These are phyloP conservation scores for Protomyces inouyei DNA, from an alignment of 1,139 yeast species.

Conservation along the genomic window DNA sequence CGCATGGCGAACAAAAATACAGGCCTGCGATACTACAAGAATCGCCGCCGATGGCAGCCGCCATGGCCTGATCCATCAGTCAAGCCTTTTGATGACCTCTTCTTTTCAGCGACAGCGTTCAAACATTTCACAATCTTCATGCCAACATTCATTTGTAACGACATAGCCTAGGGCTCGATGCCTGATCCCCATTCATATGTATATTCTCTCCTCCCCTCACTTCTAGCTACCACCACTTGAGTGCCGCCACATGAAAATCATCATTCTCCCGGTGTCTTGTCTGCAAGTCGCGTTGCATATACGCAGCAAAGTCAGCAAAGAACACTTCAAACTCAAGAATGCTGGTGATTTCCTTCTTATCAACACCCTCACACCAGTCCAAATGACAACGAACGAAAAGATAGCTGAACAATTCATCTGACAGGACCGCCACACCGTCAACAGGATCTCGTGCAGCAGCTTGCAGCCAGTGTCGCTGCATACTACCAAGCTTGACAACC, in stretches of 20 bases:
- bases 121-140: not conserved
- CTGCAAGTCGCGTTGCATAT: not conserved
- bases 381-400: slow-evolving; percentile 17
- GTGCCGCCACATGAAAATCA: slow-evolving; percentile 11
- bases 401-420: slow-evolving; percentile 6
- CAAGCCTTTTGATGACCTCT: not conserved
- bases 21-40: not conserved
- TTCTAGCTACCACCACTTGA: slow-evolving; percentile 15
- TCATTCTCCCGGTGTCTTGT: slow-evolving; percentile 3
- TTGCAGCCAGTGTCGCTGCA: slow-evolving; percentile 12
- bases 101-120: not conserved
- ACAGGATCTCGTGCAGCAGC: not conserved
- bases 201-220: not conserved
- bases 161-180: no score
- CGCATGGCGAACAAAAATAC: not conserved
- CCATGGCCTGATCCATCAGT: not conserved
- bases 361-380: slow-evolving; percentile 22
- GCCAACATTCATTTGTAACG: no score
- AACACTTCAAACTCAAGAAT: slow-evolving; percentile 14
- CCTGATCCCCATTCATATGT: no score
- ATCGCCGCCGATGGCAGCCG: not conserved
- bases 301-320: slow-evolving; percentile 9
- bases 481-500: not conserved
- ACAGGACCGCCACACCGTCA: not conserved
- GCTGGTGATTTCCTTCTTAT: slow-evolving; percentile 17